Base-by-base conservation (phyloP, 2,329 filamentous ascomycete species). In the Podosphaera xanthii region DNA sequence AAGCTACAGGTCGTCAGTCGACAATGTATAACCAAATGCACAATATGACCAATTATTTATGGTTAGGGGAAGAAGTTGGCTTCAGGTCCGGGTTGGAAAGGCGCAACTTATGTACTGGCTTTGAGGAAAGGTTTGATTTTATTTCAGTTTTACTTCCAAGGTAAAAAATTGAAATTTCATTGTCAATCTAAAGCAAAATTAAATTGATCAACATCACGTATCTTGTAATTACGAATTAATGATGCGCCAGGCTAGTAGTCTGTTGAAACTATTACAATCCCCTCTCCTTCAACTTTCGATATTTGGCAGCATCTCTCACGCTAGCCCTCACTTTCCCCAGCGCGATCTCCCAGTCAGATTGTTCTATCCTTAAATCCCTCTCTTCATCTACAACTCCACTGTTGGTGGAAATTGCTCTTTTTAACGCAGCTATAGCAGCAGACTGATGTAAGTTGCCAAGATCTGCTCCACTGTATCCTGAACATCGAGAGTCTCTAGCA, bases 391-490 rank as follows among this genome's bases (percentile, higher is more conserved):
- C 36, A 35, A 30, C 10, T 53, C 48, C 57, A 36, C 58, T 60
- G 42, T 33, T 44, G 42, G 59, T 57, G 7, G 14, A 38, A 63
- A 65, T 68, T 58, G 67, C 66, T 57, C 68, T 66, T 62, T 68
- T 67, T 60, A 70, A 58, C 7, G 69, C 67, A 34, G 68, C 69
- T 8, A 69, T 65, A 12, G 67, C 69, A 48, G 69, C 69, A 33
- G 66, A 65, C 54, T 69, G 66, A 61, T 69, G 68, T 42, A 82
- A 72, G 63, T 79, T 80, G 38, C 76, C 75, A 46, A 84, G 69
- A 65, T 84, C 81, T 0, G 81, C 81, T 61, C 81, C 81, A 61
- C 85, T 91, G 70, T 91, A 97, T 33, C 86, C 81, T 8, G 78
- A 75, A 69, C 90, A 96, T 9, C 81, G 74, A 7, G 67, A 61